These are phyloP conservation scores for Cymbopogon flexuosus DNA, from an alignment of 202 grass and related monocot genomes.

Conservation along the genomic window DNA sequence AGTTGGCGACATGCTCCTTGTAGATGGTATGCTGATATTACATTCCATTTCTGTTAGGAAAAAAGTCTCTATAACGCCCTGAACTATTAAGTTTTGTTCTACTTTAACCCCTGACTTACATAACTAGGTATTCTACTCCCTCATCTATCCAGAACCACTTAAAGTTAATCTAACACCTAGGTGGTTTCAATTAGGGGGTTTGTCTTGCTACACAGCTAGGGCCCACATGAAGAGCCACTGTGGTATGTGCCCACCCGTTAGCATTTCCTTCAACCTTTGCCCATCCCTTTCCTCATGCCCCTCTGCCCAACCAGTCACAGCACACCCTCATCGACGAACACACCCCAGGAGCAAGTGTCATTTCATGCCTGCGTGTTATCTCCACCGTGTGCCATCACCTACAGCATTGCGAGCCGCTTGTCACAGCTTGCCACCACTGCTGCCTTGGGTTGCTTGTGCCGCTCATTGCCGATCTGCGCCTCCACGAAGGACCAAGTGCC, in stretches of 20 bases:
- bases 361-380: not conserved
- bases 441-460: not conserved
- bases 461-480: not conserved
- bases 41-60: not conserved
- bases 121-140: not conserved
- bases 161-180: not conserved
- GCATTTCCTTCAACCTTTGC: not conserved
- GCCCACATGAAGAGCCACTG: not conserved
- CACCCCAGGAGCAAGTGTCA: not conserved
- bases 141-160: not conserved
- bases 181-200: not conserved
- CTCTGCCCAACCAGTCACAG: not conserved
- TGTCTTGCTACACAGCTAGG: not conserved
- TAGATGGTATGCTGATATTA: conserved; percentile 64
- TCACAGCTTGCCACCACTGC: not conserved
- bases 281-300: not conserved
- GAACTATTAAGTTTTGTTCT: not conserved
- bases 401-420: not conserved
- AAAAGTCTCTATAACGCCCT: not conserved
- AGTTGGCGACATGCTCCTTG: conserved; percentile 98
- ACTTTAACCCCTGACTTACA: not conserved
- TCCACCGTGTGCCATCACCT: not conserved
- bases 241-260: not conserved
- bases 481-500: not conserved
- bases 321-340: not conserved